These are phyloP conservation scores for Metschnikowia borealis DNA, from an alignment of 805 yeast genomes.

Conservation along the genomic window DNA sequence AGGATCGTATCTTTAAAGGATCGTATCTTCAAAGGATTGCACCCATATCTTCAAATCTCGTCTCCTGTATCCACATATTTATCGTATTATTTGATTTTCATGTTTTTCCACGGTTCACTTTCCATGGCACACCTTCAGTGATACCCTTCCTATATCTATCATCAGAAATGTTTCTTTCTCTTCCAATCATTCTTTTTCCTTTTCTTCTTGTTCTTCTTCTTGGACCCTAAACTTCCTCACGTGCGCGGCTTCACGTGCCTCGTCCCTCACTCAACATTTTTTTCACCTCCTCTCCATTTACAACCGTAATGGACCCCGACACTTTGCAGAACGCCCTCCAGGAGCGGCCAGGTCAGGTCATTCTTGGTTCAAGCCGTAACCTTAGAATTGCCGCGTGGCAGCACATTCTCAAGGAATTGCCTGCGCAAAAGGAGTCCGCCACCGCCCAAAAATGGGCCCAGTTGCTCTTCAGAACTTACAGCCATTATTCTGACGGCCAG, in stretches of 20 bases:
- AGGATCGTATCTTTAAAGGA: no score
- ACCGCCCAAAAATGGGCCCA: slow-evolving; percentile 22
- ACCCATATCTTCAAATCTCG: no score
- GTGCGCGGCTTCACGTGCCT: background rate
- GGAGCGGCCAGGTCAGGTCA: slow-evolving; percentile 18
- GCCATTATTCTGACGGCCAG: slow-evolving; percentile 46
- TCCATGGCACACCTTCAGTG: no score
- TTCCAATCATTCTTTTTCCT: background rate
- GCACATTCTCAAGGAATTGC: slow-evolving; percentile 24
- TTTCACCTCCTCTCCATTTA: background rate
- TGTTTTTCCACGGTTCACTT: no score
- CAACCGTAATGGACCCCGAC: slow-evolving; percentile 1
- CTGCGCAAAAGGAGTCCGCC: slow-evolving; percentile 7
- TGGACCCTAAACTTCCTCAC: no score
- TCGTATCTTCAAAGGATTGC: no score
- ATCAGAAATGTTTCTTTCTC: no score
- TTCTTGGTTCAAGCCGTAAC: slow-evolving; percentile 34
- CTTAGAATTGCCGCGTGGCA: slow-evolving; percentile 32
- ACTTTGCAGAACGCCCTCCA: slow-evolving; percentile 12
- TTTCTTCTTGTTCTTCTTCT: no score
- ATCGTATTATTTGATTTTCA: no score
- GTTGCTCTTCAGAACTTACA: slow-evolving; percentile 44
- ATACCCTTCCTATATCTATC: no score
- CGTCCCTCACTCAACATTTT: background rate
- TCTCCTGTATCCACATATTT: no score